These are phyloP conservation scores for Castanea mollissima DNA, from an alignment of 306 rosid species.

Conservation along the genomic window DNA sequence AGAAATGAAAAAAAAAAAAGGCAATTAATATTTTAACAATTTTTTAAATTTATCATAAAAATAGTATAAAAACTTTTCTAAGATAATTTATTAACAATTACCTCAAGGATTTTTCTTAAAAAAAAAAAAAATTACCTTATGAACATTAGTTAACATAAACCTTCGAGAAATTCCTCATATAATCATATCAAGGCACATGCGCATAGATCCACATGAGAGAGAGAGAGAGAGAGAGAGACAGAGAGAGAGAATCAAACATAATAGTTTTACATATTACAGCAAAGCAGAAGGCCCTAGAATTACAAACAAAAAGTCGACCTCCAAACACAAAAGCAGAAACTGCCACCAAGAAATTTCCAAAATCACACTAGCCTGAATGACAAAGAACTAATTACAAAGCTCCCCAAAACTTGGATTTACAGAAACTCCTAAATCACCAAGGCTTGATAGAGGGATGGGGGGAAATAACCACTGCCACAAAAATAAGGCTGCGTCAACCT, in stretches of 20 bases:
- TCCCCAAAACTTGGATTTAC: slow-evolving; percentile 46
- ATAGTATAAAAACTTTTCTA: too few species aligned
- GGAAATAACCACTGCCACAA: slow-evolving; percentile 26
- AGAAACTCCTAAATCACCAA: slow-evolving; percentile 48
- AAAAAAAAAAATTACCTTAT: too few species aligned
- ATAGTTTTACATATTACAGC: not conserved
- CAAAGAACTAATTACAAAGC: not conserved
- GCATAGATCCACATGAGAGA: too few species aligned
- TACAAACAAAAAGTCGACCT: not conserved
- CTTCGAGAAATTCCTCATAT: too few species aligned
- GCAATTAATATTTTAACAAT: fast-evolving
- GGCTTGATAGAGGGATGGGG: slow-evolving; percentile 34
- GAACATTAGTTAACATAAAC: too few species aligned
- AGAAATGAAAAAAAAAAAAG: too few species aligned
- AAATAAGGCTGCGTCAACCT: slow-evolving; percentile 40
- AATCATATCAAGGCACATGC: too few species aligned
- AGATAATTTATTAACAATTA: too few species aligned
- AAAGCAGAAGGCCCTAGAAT: not conserved
- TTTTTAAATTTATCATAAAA: too few species aligned
- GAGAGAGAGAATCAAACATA: not conserved
- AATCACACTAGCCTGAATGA: not conserved
- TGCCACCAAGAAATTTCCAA: not conserved
- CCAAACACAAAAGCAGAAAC: not conserved
- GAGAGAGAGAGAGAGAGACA: too few species aligned
- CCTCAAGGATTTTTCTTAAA: too few species aligned